phyloP scores from a whole-genome alignment of 768 basidiomycete species.

The Clavulina sp. region DNA sequence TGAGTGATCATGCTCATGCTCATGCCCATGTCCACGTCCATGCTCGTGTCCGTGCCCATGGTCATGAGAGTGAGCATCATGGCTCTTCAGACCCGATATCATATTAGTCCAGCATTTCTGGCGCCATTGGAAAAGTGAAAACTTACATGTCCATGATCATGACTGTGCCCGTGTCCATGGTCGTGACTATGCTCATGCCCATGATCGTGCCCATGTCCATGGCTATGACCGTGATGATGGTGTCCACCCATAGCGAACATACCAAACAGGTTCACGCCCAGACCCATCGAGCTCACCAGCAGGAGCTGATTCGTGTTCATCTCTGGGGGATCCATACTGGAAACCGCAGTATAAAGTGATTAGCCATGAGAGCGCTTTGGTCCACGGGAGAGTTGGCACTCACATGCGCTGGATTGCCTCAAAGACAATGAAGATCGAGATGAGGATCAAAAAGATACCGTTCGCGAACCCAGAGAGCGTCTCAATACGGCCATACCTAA shows the following conservation, averaged over 20 bases:
- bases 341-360: no score
- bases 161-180: conserved; percentile 9
- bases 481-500: conserved; percentile 86
- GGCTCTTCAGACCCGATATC: no score
- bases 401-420: conserved; percentile 93
- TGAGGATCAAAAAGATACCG: conserved; percentile 81
- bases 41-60: conserved; percentile 16
- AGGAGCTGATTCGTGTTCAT: conserved; percentile 93
- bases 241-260: conserved; percentile 99
- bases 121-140: no score
- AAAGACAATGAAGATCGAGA: conserved; percentile 95
- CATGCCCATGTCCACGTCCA: conserved; percentile 19
- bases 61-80: no score
- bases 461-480: conserved; percentile 97
- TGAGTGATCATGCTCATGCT: conserved; percentile 20
- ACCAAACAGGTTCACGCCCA: conserved; percentile 90
- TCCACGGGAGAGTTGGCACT: conserved; percentile 13
- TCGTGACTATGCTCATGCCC: conserved; percentile 34
- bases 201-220: conserved; percentile 10
- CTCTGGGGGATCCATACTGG: conserved; percentile 80
- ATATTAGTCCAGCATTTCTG: conserved; percentile 1
- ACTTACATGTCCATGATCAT: conserved; percentile 2
- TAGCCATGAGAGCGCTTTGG: conserved; percentile 12
- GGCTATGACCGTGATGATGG: conserved; percentile 35
- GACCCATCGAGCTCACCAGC: conserved; percentile 71